Conservation (phyloP, 2,329 filamentous ascomycete species). For the Fusarium ramigenum region DNA sequence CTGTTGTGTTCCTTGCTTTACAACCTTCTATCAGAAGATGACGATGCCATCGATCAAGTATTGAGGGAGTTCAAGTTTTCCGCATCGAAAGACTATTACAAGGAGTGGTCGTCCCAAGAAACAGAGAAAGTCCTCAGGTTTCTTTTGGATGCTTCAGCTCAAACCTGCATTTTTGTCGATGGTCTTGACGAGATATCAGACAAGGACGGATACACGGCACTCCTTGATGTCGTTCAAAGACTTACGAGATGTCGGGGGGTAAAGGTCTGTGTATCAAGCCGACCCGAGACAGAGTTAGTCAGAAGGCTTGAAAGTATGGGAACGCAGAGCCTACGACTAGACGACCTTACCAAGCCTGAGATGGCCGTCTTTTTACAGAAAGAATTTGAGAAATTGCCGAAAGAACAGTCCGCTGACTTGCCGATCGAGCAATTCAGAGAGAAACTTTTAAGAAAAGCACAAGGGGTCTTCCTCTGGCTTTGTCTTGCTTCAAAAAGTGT, state of each 20-base stretch:
- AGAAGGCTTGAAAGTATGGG: accelerated
- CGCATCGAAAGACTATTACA: not conserved
- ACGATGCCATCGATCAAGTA: accelerated
- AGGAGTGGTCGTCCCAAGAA: not conserved
- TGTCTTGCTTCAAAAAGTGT: not conserved
- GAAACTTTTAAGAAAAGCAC: accelerated
- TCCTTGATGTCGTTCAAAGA: accelerated
- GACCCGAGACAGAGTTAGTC: not conserved
- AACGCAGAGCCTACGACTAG: accelerated
- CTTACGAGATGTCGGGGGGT: accelerated
- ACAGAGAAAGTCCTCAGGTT: accelerated
- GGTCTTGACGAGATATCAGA: not conserved
- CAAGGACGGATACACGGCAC: accelerated
- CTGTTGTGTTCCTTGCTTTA: not conserved
- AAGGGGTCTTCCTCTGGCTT: not conserved
- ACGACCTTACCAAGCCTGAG: accelerated
- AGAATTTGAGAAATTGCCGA: accelerated
- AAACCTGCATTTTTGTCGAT: not conserved
- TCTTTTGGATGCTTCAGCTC: accelerated
- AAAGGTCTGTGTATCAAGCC: not conserved
- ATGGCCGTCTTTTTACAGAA: accelerated
- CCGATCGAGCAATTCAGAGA: accelerated
- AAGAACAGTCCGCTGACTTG: accelerated
- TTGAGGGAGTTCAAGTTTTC: accelerated
- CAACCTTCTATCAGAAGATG: accelerated